Evolutionary conservation across 2,329 filamentous ascomycete species (phyloP), one percentile per base, ranked within the genome.

Genomic region (Sclerotinia borealis): DNA sequence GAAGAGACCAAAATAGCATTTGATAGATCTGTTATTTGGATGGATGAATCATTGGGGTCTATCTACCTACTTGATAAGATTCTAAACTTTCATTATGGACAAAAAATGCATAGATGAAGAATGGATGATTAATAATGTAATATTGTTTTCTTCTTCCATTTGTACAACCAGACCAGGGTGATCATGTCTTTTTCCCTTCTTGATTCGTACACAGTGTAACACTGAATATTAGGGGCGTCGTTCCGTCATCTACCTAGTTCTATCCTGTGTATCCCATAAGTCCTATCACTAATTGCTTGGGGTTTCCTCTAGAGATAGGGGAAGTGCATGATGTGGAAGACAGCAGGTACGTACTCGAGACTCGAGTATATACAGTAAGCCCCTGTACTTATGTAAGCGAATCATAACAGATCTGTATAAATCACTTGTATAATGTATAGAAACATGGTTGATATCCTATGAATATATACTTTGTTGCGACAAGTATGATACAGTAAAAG

Each of bases 11-110:
- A 45, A 45, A 41, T 37, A 45, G 29, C 25, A 61, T 54, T 54
- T 61, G 37, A 61, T 54, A 55, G 37, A 61, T 31, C 11, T 55
- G 39, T 55, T 37, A 50, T 55, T 45, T 61, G 37, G 49, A 55
- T 47, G 48, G 36, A 55, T 25, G 48, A 55, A 58, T 34, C 36
- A 29, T 29, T 11, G 10, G 39, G 54, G n/a, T 34, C 29, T 45
- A n/a, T 58, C 39, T 47, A 36, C 54, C 54, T 36, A 25, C 54
- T 45, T 58, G 29, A 39, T 25, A n/a, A n/a, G n/a, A n/a, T 58
- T 56, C 36, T n/a, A 45, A 39, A 45, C 13, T 45, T 58, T 58
- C 22, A 22, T 45, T 5, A 45, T 47, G 39, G n/a, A 19, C 27
- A 58, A 19, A 36, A 58, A 19, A 36, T 34, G 39, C 54, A 34